A percentile compares a stretch with the other conserved stretches of the same genome.
Conservation (phyloP, 441 rosid species). For the Geranium incanum region DNA sequence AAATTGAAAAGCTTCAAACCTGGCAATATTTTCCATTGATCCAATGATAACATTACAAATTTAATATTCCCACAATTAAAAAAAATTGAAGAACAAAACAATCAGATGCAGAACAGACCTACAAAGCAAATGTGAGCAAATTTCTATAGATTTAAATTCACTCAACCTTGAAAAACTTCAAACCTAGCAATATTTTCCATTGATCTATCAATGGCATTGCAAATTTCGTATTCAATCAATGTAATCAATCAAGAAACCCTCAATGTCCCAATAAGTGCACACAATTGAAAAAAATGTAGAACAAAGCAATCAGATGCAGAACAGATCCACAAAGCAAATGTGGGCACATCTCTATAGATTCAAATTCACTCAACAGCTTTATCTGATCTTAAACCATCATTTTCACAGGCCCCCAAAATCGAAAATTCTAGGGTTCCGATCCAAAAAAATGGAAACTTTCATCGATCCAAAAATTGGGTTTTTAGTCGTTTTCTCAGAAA, state of each 20-base stretch:
- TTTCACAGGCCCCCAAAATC: not conserved
- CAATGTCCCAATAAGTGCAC: not conserved
- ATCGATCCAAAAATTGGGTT: not conserved
- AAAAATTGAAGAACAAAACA: no score
- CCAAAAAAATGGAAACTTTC: not conserved
- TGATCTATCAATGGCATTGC: no score
- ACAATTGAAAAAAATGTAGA: no score
- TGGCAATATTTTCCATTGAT: no score
- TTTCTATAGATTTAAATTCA: no score
- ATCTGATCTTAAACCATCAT: not conserved
- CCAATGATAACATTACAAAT: no score
- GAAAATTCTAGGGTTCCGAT: not conserved
- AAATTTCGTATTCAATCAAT: not conserved
- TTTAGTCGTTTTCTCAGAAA: conserved; percentile 19
- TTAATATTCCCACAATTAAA: no score
- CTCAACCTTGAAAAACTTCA: not conserved
- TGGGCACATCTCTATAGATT: no score
- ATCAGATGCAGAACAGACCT: not conserved
- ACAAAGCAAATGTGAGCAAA: not conserved
- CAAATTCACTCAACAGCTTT: no score
- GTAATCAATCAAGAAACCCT: not conserved
- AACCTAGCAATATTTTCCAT: no score
- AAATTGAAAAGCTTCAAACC: not conserved
- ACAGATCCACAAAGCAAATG: not conserved
- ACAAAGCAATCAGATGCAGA: not conserved